Conservation (phyloP, 805 yeast genomes). For the Candida suzukii region DNA sequence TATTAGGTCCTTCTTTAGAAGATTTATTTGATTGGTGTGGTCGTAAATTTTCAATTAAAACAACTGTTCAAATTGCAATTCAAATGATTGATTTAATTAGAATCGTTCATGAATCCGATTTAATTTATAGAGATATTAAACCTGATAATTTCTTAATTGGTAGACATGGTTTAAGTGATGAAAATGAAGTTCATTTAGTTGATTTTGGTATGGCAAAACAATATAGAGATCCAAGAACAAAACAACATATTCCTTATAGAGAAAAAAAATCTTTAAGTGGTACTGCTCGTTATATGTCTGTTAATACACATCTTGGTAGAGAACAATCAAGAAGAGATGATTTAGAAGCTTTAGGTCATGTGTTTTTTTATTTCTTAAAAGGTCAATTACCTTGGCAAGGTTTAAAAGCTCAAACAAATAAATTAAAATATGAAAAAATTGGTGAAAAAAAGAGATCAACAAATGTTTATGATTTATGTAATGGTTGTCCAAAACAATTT, state of each 20-base stretch:
- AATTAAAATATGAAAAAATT: slow-evolving; percentile 94
- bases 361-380: slow-evolving; percentile 86
- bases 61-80: slow-evolving; percentile 88
- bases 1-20: slow-evolving; percentile 92
- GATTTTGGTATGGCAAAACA: slow-evolving; percentile 99
- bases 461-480: slow-evolving; percentile 76
- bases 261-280: slow-evolving; percentile 95
- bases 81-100: slow-evolving; percentile 90
- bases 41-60: slow-evolving; percentile 76
- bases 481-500: slow-evolving; percentile 86
- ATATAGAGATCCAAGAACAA: slow-evolving; percentile 93
- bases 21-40: slow-evolving; percentile 99
- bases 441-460: slow-evolving; percentile 95
- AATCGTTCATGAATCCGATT: slow-evolving; percentile 79
- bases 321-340: slow-evolving; percentile 97
- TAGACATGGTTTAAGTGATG: slow-evolving; percentile 75
- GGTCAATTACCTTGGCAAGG: slow-evolving; percentile 99
- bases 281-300: slow-evolving; percentile 98
- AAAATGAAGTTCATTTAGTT: slow-evolving; percentile 79
- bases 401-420: slow-evolving; percentile 93
- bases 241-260: slow-evolving; percentile 92
- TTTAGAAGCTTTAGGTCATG: slow-evolving; percentile 94
- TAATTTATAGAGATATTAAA: slow-evolving; percentile 93
- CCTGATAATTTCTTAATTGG: slow-evolving; percentile 97
- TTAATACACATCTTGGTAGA: slow-evolving; percentile 94